phyloP scores from a whole-genome alignment of 371 early-diverging fungal species.

The Mortierella sp. region DNA sequence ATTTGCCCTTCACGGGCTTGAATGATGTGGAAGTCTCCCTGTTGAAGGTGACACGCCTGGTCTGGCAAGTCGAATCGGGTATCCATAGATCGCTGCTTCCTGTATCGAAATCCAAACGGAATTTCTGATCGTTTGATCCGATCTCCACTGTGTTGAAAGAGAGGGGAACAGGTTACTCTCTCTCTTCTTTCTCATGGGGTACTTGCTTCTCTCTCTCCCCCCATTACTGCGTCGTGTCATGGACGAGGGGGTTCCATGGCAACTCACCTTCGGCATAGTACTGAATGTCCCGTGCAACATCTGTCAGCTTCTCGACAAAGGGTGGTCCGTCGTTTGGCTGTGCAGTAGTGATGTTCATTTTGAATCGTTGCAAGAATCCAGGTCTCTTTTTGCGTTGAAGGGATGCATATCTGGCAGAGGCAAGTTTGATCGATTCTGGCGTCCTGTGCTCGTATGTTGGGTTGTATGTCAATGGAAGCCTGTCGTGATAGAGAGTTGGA shows the following conservation, averaged over 20 bases:
- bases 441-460: slow-evolving; percentile 32
- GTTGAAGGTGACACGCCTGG: slow-evolving; percentile 20
- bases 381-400: slow-evolving; percentile 7
- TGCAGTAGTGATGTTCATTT: slow-evolving; percentile 1
- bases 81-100: slow-evolving; percentile 79
- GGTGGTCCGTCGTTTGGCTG: neutral
- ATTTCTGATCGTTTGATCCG: slow-evolving; percentile 82
- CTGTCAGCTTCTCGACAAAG: slow-evolving; percentile 35
- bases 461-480: slow-evolving; percentile 34
- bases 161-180: no score
- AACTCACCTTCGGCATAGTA: slow-evolving; percentile 50
- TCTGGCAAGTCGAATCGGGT: slow-evolving; percentile 48
- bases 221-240: no score
- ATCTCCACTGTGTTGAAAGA: slow-evolving; percentile 58
- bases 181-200: no score
- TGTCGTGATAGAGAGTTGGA: no score
- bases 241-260: no score
- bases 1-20: slow-evolving; percentile 37
- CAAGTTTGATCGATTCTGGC: slow-evolving; percentile 20
- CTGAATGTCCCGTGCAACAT: slow-evolving; percentile 43
- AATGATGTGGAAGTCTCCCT: slow-evolving; percentile 29
- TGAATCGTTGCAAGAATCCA: slow-evolving; percentile 24
- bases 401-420: slow-evolving; percentile 26
- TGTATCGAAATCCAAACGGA: slow-evolving; percentile 88
- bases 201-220: no score